Conservation (phyloP, 371 early-diverging fungal genomes). For the Nematocida major region DNA sequence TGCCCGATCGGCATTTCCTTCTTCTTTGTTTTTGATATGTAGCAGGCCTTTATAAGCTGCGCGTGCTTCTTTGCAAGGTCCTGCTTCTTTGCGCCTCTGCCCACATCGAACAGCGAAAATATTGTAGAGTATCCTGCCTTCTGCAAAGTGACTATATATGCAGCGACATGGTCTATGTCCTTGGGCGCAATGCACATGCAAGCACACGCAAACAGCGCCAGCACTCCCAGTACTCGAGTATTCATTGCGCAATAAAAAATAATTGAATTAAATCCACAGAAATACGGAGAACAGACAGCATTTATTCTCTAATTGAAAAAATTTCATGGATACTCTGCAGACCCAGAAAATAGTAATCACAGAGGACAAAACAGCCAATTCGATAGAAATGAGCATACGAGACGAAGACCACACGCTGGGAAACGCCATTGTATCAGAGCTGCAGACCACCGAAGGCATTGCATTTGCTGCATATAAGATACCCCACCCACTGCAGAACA, state of each 20-base stretch:
- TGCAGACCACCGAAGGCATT: constrained; percentile 3
- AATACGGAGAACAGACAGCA: too few species aligned
- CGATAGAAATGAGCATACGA: constrained; percentile 78
- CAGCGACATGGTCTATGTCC: constrained; percentile 31
- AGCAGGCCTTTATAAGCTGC: constrained; percentile 33
- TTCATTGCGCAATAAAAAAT: constrained; percentile 12
- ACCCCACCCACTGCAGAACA: constrained; percentile 85
- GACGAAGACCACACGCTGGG: constrained; percentile 92
- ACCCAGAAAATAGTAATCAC: constrained; percentile 15
- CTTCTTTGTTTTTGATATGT: constrained; percentile 14
- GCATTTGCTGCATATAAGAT: constrained; percentile 89
- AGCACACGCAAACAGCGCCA: not conserved
- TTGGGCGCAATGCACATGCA: not conserved
- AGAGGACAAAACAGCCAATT: constrained; percentile 83
- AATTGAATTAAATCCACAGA: constrained; percentile 6
- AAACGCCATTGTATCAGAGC: constrained; percentile 69
- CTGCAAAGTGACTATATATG: constrained; percentile 12
- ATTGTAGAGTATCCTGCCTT: constrained; percentile 1
- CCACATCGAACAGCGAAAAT: constrained; percentile 10
- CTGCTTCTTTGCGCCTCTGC: not conserved
- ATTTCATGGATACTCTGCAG: constrained; percentile 33
- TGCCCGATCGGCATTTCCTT: not conserved
- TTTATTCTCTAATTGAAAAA: not conserved
- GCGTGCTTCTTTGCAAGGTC: not conserved
- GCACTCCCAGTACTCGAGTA: not conserved